Evolutionary conservation across 75 land plant genomes (phyloP).

Genomic region (Cunninghamia lanceolata): DNA sequence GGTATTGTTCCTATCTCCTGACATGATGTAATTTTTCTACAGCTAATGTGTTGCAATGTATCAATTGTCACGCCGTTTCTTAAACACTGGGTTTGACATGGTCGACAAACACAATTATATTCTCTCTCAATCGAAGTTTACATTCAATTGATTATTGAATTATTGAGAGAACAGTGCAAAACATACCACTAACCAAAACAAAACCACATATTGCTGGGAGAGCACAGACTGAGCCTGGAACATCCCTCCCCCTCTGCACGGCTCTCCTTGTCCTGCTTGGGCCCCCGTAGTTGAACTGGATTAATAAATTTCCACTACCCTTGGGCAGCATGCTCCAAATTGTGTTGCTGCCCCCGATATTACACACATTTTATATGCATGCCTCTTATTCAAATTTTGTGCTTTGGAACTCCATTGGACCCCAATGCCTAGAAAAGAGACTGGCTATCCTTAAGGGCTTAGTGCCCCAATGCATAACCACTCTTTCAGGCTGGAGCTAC

Average conservation of each 20-base stretch:
- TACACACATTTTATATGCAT: neutral
- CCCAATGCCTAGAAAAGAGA: neutral
- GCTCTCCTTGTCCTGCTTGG: neutral
- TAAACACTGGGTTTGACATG: neutral
- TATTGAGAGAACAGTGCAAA: neutral
- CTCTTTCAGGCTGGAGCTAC: neutral
- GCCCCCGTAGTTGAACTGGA: neutral
- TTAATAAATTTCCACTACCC: neutral
- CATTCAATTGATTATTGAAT: conserved; percentile 1
- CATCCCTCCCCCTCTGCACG: neutral
- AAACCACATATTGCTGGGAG: neutral
- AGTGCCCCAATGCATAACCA: neutral
- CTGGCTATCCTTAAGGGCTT: neutral
- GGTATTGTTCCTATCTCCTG: conserved; percentile 7
- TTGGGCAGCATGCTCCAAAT: neutral
- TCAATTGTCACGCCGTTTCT: neutral
- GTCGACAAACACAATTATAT: neutral
- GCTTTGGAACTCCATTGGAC: neutral
- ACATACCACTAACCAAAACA: neutral
- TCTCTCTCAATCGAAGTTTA: neutral
- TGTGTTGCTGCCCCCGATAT: neutral
- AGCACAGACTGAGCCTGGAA: neutral
- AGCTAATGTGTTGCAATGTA: neutral
- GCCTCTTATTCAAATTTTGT: neutral
- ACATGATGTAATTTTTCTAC: neutral